Base-by-base conservation (phyloP, 2,329 filamentous ascomycete species). In the Leptographium wingfieldii region DNA sequence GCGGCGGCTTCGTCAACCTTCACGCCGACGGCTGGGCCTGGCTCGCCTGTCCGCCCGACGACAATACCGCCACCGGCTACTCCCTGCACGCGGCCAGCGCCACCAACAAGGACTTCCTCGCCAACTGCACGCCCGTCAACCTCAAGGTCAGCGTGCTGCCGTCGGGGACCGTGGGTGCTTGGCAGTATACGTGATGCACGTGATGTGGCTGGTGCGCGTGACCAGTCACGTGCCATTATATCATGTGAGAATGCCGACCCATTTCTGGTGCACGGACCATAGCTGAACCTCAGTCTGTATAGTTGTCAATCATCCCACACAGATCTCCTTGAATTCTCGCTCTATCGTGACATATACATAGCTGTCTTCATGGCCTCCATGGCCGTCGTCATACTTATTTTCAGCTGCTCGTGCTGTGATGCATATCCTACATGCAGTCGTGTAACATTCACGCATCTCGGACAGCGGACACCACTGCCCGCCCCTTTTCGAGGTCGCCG, bases 1-100 rank as follows among this genome's bases (percentile, higher is more conserved):
- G 66, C 48, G 43, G 71, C 35, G 71, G 70, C 0, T 68, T 71
- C 27, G 64, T 72, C 31, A 71, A 72, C 53, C 64, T 69, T 5
- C 71, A 69, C 60, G 67, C 66, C 9, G 66, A 67, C 56, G 68
- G 67, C 33, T 68, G 68, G 58, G 68, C 66, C 10, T 70, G 70
- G 65, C 64, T 64, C 1, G 67, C 68, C 0, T 71, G 69, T n/a
- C 16, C 43, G 16, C 62, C 69, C 69, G 10, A 63, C 67, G 66
- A 64, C 9, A 61, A 61, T 10, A 65, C 64, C 25, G 63, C 65
- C 16, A 56, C 57, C 33, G 43, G 63, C 57, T 71, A 66, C 66
- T 65, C 65, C 22, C 63, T 71, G 43, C 62, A 68, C 29, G 68
- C 65, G 1, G 65, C 63, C 58, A 68, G 69, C 54, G 60, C 60